Base-by-base conservation (phyloP, 2,329 filamentous ascomycete species). In the Hypomyces rosellus region DNA sequence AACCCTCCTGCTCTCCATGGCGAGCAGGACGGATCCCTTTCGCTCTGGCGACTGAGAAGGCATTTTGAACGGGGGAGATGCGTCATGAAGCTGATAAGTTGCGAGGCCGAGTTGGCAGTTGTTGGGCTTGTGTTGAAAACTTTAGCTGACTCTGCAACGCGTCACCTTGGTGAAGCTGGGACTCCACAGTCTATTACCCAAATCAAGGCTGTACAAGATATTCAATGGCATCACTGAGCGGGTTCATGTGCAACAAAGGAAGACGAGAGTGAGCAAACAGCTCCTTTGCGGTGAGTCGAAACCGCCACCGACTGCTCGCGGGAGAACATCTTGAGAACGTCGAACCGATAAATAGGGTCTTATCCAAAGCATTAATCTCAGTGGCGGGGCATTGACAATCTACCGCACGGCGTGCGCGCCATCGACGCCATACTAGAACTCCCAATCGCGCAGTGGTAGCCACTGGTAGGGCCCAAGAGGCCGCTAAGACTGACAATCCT, bases 1-100 rank as follows among this genome's bases (percentile, higher is more conserved):
- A 12, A 14, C 34, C 59, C 69, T 73, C 51, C 55, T 65, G 33
- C 58, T 59, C 25, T 73, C 71, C 62, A 67, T 67, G 55, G 56
- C 50, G 37, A 58, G 55, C 15, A 56, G 16, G 37, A 50, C 48
- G 16, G 39, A 41, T 30, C 42, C 45, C 34, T 53, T 53, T 38
- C 45, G 47, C n/a, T 52, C 52, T n/a, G 57, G 42, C 16, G 56
- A 49, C 6, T 52, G 45, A 34, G 39, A 40, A 50, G 53, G 42
- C 55, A 55, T 55, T 13, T 34, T 18, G 44, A 34, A 8, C 33
- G 7, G 44, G 34, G 15, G 20, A 14, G 6, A 30, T 11, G 20
- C 9, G 39, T 9, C 14, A 13, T 20, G 15, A 34, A 34, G 34
- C 11, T 40, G 12, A 9, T n/a, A n/a, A 14, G 12, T 20, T 5